Conservation (phyloP, 148 eudicot species). For the Fagopyrum tataricum region DNA sequence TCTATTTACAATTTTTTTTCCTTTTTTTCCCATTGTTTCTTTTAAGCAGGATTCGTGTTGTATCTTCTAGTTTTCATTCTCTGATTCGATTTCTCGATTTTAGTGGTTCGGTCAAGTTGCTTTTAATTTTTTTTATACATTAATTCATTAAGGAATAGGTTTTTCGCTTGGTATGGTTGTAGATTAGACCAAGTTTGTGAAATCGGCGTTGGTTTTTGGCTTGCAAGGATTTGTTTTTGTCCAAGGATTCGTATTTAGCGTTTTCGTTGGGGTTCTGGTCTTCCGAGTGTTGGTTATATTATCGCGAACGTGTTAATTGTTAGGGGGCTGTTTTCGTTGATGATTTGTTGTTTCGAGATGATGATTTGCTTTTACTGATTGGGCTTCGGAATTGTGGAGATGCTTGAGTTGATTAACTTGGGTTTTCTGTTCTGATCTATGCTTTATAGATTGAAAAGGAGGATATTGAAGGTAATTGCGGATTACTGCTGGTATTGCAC, state of each 20-base stretch:
- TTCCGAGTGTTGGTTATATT: background rate
- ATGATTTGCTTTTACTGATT: background rate
- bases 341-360: background rate
- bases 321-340: background rate
- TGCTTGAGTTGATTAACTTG: background rate
- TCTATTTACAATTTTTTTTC: background rate
- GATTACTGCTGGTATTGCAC: background rate
- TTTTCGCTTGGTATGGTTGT: background rate
- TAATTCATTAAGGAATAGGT: background rate
- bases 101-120: background rate
- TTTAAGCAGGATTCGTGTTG: background rate
- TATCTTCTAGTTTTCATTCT: background rate
- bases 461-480: background rate
- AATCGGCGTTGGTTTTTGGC: background rate
- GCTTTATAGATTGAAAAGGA: background rate
- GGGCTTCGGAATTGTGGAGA: background rate
- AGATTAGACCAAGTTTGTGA: background rate
- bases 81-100: background rate
- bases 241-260: background rate
- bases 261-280: background rate
- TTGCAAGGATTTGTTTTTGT: background rate
- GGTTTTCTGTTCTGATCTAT: background rate
- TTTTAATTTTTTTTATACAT: background rate
- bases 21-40: background rate
- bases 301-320: background rate